Conservation (phyloP, 2,329 filamentous ascomycete genomes). For the Ascosphaera aggregata region DNA sequence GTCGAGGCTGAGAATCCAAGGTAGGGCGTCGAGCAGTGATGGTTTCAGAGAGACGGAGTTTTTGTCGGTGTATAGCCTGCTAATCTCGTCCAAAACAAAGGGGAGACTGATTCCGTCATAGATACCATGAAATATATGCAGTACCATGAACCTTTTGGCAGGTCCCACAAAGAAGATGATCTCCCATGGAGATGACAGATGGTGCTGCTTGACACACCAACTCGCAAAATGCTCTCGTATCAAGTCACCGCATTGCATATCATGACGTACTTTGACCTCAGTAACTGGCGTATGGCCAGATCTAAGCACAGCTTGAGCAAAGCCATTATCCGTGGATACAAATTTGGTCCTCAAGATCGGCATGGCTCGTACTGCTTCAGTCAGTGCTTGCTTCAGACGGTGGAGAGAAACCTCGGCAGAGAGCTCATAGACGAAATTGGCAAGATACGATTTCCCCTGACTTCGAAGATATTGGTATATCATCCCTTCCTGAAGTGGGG, state of each 20-base stretch:
- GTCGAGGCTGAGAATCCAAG: constrained; percentile 37
- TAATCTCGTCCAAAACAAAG: constrained; percentile 45
- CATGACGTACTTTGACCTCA: neutral
- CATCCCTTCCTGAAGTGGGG: constrained; percentile 76
- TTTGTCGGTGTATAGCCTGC: constrained; percentile 28
- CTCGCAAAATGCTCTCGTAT: constrained; percentile 11
- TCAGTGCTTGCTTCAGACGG: constrained; percentile 37
- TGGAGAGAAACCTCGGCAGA: constrained; percentile 19
- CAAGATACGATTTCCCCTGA: constrained; percentile 38
- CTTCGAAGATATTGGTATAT: constrained; percentile 31
- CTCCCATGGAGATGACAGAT: neutral
- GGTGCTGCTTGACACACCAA: constrained; percentile 16
- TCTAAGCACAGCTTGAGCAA: constrained; percentile 46
- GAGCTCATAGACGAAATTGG: constrained; percentile 43
- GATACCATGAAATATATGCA: constrained; percentile 54
- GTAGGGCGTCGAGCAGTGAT: neutral
- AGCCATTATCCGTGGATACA: constrained; percentile 36
- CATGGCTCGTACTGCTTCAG: constrained; percentile 38
- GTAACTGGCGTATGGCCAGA: neutral
- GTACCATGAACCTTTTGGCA: constrained; percentile 10
- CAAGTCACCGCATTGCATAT: neutral
- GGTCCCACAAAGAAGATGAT: neutral
- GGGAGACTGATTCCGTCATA: constrained; percentile 67
- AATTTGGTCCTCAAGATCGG: constrained; percentile 62
- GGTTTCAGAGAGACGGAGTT: constrained; percentile 17